Evolutionary conservation across 139 green algal species (phyloP), one percentile per base, ranked within the genome.

Genomic region (Auxenochlorella protothecoides): DNA sequence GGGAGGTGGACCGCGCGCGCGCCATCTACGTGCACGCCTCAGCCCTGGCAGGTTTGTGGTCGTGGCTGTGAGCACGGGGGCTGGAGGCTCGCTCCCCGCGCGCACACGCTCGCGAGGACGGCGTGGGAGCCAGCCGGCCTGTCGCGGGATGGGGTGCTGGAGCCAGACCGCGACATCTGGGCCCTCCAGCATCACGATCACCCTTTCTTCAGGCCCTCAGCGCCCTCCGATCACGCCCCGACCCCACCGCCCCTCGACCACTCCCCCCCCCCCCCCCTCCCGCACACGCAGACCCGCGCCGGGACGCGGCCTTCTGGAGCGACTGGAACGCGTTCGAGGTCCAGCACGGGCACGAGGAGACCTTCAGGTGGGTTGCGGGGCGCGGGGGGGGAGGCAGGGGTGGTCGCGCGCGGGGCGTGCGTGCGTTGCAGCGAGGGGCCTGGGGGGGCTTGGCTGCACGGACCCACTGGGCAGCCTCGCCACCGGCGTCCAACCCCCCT

Each of bases 291-390:
- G 79, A 91, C 76, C 85, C 86, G 14, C 70, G 70, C 53, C 72
- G 51, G 13, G 82, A 88, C 59, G 53, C 72, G 5, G 79, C 59
- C 56, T 99, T 95, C 81, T 99, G 95, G 95, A 76, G 82, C 2
- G 85, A 90, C 61, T 99, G 95, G 95, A 93, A 96, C 75, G 74
- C 82, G 2, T 98, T 99, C 76, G 92, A 98, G 85, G 88, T 93
- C 44, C 73, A 78, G 65, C 85, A 95, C 72, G 92, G 92, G 75
- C 96, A 97, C 71, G 91, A 96, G 80, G 92, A 98, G 81, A 98
- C 95, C 7, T 98, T 97, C 80, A 80, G 87, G 51, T 72, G 72
- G 44, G 63, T 10, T 5, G 9, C 0, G 3, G 5, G 55, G 10
- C 3, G 9, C 44, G 5, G 14, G 68, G 6, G 52, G 62, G 11